Base-by-base conservation (phyloP, 768 basidiomycete genomes). In the Tephrocybe sp. region DNA sequence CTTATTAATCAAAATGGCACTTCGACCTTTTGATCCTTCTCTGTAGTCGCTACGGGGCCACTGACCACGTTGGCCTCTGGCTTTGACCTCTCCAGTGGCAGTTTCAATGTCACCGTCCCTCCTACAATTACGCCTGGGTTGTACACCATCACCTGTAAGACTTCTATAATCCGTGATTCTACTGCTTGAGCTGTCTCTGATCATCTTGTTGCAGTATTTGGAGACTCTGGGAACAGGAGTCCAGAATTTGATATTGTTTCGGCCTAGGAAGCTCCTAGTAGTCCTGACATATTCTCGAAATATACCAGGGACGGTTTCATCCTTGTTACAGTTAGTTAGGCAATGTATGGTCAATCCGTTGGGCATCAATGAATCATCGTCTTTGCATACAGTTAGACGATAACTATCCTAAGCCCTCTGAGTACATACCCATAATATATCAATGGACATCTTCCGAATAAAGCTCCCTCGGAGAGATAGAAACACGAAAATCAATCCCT, bases 171-270 rank as follows among this genome's bases (percentile, higher is more conserved):
- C 13, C 2, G 18, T 15, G 22, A 12, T 19, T 34, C 28, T 31
- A 19, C 26, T 31, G n/a, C 40, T 42, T 21, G 13, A 49, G 11
- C 34, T 34, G 5, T 12, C 3, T 19, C 5, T 51, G 28, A 32
- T n/a, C 15, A 7, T n/a, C 32, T 19, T 22, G 5, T 13, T 36
- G 5, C 13, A 79, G 77, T 79, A 43, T 76, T 75, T 47, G 77
- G 78, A 13, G 74, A 78, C 55, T 78, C 76, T 15, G 76, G 75
- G 28, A 72, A 78, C 61, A 58, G 60, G 44, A 75, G 74, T 58
- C 69, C 66, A 9, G 49, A 51, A 16, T 77, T 77, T 62, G 61
- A 61, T 11, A 70, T 77, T 52, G 51, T 48, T 9, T 26, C 38
- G 11, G n/a, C 44, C 6, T 41, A 32, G 26, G 41, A 42, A 21